These are phyloP conservation scores for Globisporangium lucens DNA, from an alignment of 352 stramenopile genomes.

Conservation along the genomic window DNA sequence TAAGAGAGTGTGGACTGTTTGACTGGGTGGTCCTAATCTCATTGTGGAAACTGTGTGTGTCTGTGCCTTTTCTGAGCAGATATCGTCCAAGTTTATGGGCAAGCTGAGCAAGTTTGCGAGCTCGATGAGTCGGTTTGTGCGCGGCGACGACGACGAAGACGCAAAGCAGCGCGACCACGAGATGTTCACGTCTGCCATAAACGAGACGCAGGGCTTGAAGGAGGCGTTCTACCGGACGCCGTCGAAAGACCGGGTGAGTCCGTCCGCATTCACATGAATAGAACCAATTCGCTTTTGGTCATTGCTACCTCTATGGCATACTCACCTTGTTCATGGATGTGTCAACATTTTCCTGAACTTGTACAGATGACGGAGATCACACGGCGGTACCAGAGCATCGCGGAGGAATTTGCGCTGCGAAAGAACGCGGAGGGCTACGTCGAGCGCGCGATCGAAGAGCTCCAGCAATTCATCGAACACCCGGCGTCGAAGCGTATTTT, in stretches of 20 bases:
- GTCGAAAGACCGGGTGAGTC: slow-evolving; percentile 55
- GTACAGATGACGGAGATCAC: slow-evolving; percentile 74
- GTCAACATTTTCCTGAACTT: not conserved
- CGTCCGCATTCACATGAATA: not conserved
- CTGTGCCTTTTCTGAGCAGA: slow-evolving; percentile 12
- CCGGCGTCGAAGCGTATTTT: slow-evolving; percentile 62
- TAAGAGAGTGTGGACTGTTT: not conserved
- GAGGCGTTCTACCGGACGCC: slow-evolving; percentile 66
- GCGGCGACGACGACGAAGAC: slow-evolving; percentile 61
- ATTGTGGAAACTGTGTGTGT: not conserved
- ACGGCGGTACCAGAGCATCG: slow-evolving; percentile 64
- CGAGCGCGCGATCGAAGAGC: slow-evolving; percentile 65
- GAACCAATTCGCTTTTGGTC: not conserved
- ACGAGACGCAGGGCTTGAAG: slow-evolving; percentile 55
- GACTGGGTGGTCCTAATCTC: not conserved
- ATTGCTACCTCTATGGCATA: not conserved
- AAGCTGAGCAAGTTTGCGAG: slow-evolving; percentile 66
- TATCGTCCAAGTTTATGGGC: slow-evolving; percentile 78
- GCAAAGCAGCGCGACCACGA: slow-evolving; percentile 30
- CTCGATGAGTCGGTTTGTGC: slow-evolving; percentile 55
- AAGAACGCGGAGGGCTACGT: slow-evolving; percentile 64
- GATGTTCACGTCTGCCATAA: slow-evolving; percentile 38
- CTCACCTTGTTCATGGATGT: slow-evolving; percentile 3
- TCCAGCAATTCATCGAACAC: slow-evolving; percentile 78
- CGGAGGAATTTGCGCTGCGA: slow-evolving; percentile 60